A percentile compares a stretch with the other conserved stretches of the same genome.
Conservation (phyloP, 148 eudicot species). For the Vaccinium vitisidaea region DNA sequence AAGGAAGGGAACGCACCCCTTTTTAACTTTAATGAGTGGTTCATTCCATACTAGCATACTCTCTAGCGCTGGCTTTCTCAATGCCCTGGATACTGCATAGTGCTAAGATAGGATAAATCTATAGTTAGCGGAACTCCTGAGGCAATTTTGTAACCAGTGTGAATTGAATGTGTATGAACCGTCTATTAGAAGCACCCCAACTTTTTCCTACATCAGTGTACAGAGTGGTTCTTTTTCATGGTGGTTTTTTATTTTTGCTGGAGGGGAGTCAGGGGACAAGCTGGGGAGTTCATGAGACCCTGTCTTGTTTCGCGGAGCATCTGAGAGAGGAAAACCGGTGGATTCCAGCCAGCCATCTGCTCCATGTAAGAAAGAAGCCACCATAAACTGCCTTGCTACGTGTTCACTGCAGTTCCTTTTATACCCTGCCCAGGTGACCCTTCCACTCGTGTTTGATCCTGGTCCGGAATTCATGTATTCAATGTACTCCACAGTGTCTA, state of each 20-base stretch:
- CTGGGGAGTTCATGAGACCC: not conserved
- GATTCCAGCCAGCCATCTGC: constrained; percentile 51
- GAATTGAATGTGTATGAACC: not conserved
- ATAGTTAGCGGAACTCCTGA: not conserved
- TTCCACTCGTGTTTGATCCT: constrained; percentile 47
- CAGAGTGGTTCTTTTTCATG: not conserved
- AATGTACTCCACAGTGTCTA: constrained; percentile 61
- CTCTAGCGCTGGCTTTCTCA: not conserved
- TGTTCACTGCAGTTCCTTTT: constrained; percentile 46
- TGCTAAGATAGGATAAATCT: not conserved
- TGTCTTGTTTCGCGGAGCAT: constrained; percentile 20
- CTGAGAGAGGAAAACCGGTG: constrained; percentile 43
- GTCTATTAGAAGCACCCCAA: not conserved
- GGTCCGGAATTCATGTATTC: constrained; percentile 70
- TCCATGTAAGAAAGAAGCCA: constrained; percentile 45
- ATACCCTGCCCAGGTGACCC: constrained; percentile 65
- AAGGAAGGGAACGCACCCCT: not conserved
- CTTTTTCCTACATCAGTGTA: not conserved
- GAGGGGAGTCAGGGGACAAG: not conserved
- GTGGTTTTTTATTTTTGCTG: not conserved
- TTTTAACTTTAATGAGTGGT: not conserved
- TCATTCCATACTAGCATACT: not conserved
- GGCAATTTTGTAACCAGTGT: not conserved
- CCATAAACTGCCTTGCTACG: constrained; percentile 36
- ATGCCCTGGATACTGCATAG: not conserved